Evolutionary conservation across 306 rosid species (phyloP), one percentile per base, ranked within the genome.

Genomic region (Cucumis hystrix): DNA sequence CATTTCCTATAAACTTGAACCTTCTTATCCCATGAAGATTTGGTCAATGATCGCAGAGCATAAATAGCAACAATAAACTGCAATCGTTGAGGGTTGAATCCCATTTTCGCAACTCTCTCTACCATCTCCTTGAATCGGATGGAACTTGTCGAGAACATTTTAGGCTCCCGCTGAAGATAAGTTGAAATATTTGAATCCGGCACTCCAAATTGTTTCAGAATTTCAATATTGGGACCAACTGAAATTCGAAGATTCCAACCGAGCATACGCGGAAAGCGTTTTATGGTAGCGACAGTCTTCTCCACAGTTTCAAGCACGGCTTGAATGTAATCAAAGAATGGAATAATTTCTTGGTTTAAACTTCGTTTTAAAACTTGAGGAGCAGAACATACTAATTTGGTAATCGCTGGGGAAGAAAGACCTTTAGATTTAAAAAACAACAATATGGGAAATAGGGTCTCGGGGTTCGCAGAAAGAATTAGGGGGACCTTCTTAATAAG

Each of bases 391-490:
- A 88, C 6, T 23, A 83, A n/a, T 61, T 45, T 76, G 3, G 75
- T 81, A 54, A 83, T 63, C 49, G 82, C 85, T 6, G 66, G 20
- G 49, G 63, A 14, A 43, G 86, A 83, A 74, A 82, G 8, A 21
- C 90, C 90, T 33, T 83, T 67, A 20, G 90, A 81, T 6, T 18
- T 79, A 3, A 83, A 73, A 71, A 83, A 86, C 52, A 77, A 70
- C 52, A 84, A 71, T 66, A 83, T 86, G 55, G 90, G 92, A 60
- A 80, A 72, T 55, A 86, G 85, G 79, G 74, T 79, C 4, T 84
- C 80, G 21, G 88, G 75, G 7, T 86, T 78, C 10, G 71, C 8
- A 8, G 35, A 16, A 72, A 87, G 85, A 37, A 84, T 5, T 4
- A 0, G 0, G 1, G 90, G 83, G 10, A 8, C 12, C 25, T 15